phyloP scores from a whole-genome alignment of 345 rosid genomes.

The Lepidium aucheri region DNA sequence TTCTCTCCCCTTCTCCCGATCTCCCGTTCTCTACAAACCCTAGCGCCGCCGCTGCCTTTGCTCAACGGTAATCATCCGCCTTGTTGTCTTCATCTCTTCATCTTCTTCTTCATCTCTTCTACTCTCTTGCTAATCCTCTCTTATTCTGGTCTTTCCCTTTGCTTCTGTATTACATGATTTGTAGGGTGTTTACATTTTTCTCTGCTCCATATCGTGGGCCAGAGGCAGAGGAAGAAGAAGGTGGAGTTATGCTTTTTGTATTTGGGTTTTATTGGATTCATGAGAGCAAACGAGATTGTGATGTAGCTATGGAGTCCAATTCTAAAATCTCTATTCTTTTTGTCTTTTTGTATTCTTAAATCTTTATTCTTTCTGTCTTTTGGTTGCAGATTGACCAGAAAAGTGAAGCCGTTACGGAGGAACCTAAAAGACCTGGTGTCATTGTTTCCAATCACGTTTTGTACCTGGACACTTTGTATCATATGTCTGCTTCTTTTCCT shows the following conservation, averaged over 20 bases:
- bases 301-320: constrained; percentile 5
- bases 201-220: constrained; percentile 64
- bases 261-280: constrained; percentile 92
- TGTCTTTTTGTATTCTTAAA: not conserved
- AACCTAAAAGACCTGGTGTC: constrained; percentile 68
- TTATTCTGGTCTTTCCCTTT: too few relatives aligned
- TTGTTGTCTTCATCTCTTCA: too few relatives aligned
- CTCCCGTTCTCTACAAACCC: too few relatives aligned
- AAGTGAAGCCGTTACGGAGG: constrained; percentile 30
- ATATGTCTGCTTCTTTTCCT: constrained; percentile 89
- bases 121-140: too few relatives aligned
- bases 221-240: constrained; percentile 60
- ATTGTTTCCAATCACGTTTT: constrained; percentile 87
- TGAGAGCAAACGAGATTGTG: constrained; percentile 35
- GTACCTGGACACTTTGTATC: constrained; percentile 83
- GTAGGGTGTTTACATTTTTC: constrained; percentile 74
- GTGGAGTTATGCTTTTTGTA: constrained; percentile 54
- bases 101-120: too few relatives aligned
- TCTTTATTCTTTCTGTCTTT: not conserved
- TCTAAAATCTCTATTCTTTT: constrained; percentile 17
- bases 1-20: too few relatives aligned
- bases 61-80: too few relatives aligned
- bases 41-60: too few relatives aligned
- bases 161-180: constrained; percentile 65
- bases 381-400: constrained; percentile 31